These are phyloP conservation scores for Metschnikowia lachancei DNA, from an alignment of 805 yeast species.

Conservation along the genomic window DNA sequence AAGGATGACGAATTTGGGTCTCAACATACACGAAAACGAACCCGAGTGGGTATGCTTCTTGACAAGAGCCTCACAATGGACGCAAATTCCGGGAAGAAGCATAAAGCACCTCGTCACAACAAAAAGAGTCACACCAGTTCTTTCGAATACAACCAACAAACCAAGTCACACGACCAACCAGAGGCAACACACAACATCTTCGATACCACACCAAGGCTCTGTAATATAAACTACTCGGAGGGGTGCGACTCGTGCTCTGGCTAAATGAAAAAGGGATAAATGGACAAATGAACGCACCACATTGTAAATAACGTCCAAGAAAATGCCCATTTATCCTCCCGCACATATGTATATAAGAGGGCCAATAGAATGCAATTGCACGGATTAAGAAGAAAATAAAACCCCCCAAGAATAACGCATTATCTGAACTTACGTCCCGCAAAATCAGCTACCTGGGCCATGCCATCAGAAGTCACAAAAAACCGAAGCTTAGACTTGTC, in stretches of 20 bases:
- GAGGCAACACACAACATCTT: slow-evolving; percentile 26
- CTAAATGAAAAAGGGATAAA: slow-evolving; percentile 3
- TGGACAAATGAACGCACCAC: neutral
- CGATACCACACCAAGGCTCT: slow-evolving; percentile 35
- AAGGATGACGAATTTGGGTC: neutral
- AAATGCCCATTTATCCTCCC: neutral
- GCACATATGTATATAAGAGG: too few relatives aligned
- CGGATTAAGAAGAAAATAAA: neutral
- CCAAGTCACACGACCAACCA: neutral
- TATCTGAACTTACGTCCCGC: slow-evolving; percentile 57
- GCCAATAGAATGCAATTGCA: neutral
- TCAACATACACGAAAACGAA: neutral
- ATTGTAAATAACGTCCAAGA: slow-evolving; percentile 6
- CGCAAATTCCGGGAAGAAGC: neutral
- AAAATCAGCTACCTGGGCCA: slow-evolving; percentile 84
- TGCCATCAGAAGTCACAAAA: slow-evolving; percentile 86
- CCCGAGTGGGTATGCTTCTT: neutral
- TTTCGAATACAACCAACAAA: neutral
- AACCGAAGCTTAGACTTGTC: slow-evolving; percentile 67
- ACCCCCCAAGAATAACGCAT: too few relatives aligned
- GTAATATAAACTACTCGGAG: slow-evolving; percentile 27
- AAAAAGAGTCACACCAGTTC: neutral
- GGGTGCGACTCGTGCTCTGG: slow-evolving; percentile 28
- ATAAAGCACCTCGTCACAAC: neutral
- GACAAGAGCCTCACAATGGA: neutral